Base-by-base conservation (phyloP, 2,329 filamentous ascomycete species). In the Cryoendolithus antarcticus region DNA sequence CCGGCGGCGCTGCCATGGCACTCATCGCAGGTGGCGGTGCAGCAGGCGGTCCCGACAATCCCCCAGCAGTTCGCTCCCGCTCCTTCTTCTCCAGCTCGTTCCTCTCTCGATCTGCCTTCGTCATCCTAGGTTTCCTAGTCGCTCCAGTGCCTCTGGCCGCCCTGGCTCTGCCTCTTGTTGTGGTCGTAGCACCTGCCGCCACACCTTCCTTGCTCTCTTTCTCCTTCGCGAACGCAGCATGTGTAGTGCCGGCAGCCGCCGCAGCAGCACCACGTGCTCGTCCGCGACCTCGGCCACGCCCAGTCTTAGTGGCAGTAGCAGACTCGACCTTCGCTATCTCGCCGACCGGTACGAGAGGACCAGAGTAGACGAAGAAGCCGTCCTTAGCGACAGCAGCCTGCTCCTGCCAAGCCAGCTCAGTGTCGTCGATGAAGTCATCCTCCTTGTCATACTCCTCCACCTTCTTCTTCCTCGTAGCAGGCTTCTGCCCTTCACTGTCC, bases 341-440 rank as follows among this genome's bases (percentile, higher is more conserved):
- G 13, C 80, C 83, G 61, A 93, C 86, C 4, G 82, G 82, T 13
- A 96, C 75, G 34, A 98, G 67, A 6, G 89, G 89, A 3, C 91
- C 91, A 44, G 85, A 93, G 62, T 95, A 98, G 1, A 98, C 91
- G 58, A 96, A 98, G 66, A 96, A 98, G 1, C 91, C 91, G 57
- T 96, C 91, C 51, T 89, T 85, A 49, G 85, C 89, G 34, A 91
- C 88, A 4, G 89, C 86, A 5, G 89, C 89, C 57, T 93, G 84
- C 55, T 93, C 86, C 62, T 96, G 86, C 89, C 89, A 96, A 1
- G 93, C 71, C 56, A 95, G 62, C 59, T 98, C 91, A 1, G 86
- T 93, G 57, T 98, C 91, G 54, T 98, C 91, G 40, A 80, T 77
- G 53, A 80, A 80, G 33, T 77, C 75, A 47, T 80, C 76, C 38